phyloP scores from a whole-genome alignment of 345 rosid genomes.

The Salix arbutifolia region DNA sequence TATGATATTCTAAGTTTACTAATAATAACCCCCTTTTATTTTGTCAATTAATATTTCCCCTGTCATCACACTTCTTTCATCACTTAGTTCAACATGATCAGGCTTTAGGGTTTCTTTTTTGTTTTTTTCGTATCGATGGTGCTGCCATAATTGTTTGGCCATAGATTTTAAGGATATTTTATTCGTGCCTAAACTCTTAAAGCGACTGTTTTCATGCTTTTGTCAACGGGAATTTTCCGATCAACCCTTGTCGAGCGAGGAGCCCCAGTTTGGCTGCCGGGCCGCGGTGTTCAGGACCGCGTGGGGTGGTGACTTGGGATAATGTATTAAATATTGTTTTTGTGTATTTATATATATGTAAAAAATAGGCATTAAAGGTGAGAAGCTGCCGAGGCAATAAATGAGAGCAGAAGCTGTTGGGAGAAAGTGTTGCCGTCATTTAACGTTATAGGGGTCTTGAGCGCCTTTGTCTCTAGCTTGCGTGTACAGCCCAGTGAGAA shows the following conservation, averaged over 20 bases:
- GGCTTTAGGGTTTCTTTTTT: not conserved
- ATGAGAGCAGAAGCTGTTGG: conserved; percentile 36
- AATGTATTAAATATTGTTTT: too few species aligned
- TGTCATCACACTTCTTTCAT: too few species aligned
- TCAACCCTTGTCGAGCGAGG: too few species aligned
- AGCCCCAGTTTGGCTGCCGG: too few species aligned
- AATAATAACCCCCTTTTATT: not conserved
- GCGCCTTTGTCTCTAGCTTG: conserved; percentile 3
- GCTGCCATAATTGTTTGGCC: not conserved
- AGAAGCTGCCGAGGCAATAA: conserved; percentile 16
- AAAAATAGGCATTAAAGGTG: too few species aligned
- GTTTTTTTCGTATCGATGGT: not conserved
- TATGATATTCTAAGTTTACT: not conserved
- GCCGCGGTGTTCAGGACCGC: too few species aligned
- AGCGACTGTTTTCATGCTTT: too few species aligned
- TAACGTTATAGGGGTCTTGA: conserved; percentile 12
- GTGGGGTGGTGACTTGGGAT: too few species aligned
- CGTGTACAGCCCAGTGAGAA: conserved; percentile 3
- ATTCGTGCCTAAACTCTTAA: too few species aligned
- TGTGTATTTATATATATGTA: too few species aligned
- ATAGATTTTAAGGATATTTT: too few species aligned
- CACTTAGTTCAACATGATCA: not conserved
- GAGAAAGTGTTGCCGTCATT: conserved; percentile 28
- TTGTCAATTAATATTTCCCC: not conserved
- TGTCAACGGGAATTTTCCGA: too few species aligned